A percentile compares a stretch with the other conserved stretches of the same genome.
Conservation (phyloP, 2,329 filamentous ascomycete genomes). For the Dactylella cylindrospora region DNA sequence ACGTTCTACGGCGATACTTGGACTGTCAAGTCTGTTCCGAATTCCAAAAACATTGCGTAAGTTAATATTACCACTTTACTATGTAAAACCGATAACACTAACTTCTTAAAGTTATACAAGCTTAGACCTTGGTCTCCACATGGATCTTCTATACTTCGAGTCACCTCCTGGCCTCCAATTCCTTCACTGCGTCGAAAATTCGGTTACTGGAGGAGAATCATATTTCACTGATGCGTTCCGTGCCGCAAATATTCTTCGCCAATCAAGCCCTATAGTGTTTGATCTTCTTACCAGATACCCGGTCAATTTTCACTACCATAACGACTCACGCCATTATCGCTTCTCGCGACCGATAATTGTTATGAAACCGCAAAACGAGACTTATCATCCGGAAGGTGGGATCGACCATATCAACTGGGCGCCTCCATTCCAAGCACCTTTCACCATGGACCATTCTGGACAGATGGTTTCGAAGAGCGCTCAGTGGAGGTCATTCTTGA, state of each 20-base stretch:
- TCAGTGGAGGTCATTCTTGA: constrained; percentile 54
- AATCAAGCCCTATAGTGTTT: constrained; percentile 48
- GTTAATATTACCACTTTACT: constrained; percentile 45
- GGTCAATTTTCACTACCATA: constrained; percentile 69
- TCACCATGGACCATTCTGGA: constrained; percentile 50
- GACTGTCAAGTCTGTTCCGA: constrained; percentile 78
- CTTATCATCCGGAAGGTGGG: constrained; percentile 47
- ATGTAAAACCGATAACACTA: not conserved
- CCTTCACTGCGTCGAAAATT: constrained; percentile 84
- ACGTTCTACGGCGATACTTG: constrained; percentile 92
- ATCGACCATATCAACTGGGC: constrained; percentile 65
- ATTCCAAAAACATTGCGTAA: constrained; percentile 81
- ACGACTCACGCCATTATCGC: constrained; percentile 65
- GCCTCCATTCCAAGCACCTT: constrained; percentile 73
- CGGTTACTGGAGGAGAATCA: constrained; percentile 76
- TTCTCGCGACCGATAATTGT: constrained; percentile 62
- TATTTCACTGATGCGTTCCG: constrained; percentile 77
- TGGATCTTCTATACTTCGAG: constrained; percentile 85
- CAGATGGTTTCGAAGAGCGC: constrained; percentile 15
- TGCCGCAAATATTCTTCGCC: constrained; percentile 57
- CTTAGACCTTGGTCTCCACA: constrained; percentile 80
- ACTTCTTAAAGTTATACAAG: constrained; percentile 64
- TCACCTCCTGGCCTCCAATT: constrained; percentile 80
- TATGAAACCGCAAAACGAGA: constrained; percentile 46
- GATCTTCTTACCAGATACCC: constrained; percentile 54